These are phyloP conservation scores for Termitomyces sp. DNA, from an alignment of 768 basidiomycete species.

Conservation along the genomic window DNA sequence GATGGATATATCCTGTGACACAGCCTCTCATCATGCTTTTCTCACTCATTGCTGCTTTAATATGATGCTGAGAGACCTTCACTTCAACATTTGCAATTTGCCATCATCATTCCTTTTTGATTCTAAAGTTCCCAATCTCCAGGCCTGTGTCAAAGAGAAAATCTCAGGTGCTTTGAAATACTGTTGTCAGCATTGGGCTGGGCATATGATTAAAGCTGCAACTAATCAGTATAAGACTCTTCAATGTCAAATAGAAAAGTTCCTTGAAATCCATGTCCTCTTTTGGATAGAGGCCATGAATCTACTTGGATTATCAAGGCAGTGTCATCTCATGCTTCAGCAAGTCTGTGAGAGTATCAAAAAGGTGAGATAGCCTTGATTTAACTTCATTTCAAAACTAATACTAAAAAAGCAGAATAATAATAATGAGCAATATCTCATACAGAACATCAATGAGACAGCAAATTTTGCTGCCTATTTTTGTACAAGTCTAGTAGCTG, in stretches of 20 bases:
- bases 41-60: not conserved
- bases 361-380: not conserved
- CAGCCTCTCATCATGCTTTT: not conserved
- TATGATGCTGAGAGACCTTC: not conserved
- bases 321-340: slow-evolving; percentile 17
- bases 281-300: slow-evolving; percentile 14
- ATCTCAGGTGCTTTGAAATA: not conserved
- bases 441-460: slow-evolving; percentile 10
- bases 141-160: not conserved
- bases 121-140: not conserved
- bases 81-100: not conserved
- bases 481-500: too few species aligned
- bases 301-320: slow-evolving; percentile 14
- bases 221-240: not conserved
- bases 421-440: not conserved
- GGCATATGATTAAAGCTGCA: not conserved
- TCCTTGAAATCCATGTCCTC: slow-evolving; percentile 14
- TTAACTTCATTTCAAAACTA: not conserved
- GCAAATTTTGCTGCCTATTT: too few species aligned
- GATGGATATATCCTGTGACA: not conserved
- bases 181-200: not conserved
- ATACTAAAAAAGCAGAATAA: not conserved
- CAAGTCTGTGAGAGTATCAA: slow-evolving; percentile 6
- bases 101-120: not conserved
- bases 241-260: not conserved